Percentiles rank a stretch among this genome's conserved stretches.
phyloP scores from a whole-genome alignment of 164 flowering plant species.

The Brasenia schreberi region DNA sequence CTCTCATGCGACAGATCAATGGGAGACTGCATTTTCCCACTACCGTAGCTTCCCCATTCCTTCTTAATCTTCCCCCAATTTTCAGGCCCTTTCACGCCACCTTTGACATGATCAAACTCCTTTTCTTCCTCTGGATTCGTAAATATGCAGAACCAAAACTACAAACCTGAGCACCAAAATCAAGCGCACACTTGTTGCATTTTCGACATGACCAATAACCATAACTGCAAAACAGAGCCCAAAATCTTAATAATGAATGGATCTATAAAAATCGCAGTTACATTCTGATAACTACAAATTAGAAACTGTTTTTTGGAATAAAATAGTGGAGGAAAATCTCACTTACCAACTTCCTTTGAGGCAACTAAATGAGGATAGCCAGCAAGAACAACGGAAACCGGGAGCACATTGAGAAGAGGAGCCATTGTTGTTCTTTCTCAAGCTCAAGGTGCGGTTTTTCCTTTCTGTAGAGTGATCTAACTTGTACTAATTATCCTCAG shows the following conservation, averaged over 20 bases:
- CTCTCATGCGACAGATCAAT: slow-evolving; percentile 32
- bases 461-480: too few relatives aligned
- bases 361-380: neutral
- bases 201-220: too few relatives aligned
- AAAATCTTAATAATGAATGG: too few relatives aligned
- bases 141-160: neutral
- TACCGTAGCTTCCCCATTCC: slow-evolving; percentile 36
- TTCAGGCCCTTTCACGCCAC: slow-evolving; percentile 28
- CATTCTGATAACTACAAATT: neutral
- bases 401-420: neutral
- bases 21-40: slow-evolving; percentile 59
- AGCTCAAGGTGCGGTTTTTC: too few relatives aligned
- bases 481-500: too few relatives aligned
- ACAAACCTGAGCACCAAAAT: too few relatives aligned
- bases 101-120: slow-evolving; percentile 23
- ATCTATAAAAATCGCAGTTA: neutral
- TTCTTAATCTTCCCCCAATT: slow-evolving; percentile 35
- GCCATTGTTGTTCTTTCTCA: neutral
- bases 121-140: slow-evolving; percentile 35
- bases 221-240: too few relatives aligned
- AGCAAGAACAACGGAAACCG: neutral
- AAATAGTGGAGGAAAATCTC: neutral
- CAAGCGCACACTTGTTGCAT: too few relatives aligned
- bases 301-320: neutral
- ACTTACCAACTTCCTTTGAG: neutral